Base-by-base conservation (phyloP, 1,139 yeast species). In the Pichia kudriavzevii region DNA sequence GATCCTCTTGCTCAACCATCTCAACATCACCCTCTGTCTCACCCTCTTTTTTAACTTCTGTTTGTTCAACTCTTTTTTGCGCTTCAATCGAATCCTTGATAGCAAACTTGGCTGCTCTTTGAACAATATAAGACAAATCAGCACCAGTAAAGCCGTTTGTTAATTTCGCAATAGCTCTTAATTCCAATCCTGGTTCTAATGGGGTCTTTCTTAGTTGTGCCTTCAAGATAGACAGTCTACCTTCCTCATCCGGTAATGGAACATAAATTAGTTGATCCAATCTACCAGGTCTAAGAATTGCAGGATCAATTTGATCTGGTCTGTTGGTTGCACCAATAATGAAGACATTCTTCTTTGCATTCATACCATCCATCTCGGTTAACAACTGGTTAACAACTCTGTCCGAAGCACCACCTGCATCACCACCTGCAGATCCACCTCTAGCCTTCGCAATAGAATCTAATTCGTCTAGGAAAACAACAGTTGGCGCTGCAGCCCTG, bases 331-430 rank as follows among this genome's bases (percentile, higher is more conserved):
- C 99, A 64, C 98, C 99, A 66, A 91, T 85, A 39, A 91, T 96
- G 56, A 93, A 91, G 31, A 91, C 98, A 56, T 91, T 91, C 78
- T 93, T 91, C 71, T 91, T 91, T 49, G 96, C 95, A 58, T 91
- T 91, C 97, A 93, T 88, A 75, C 99, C 99, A 63, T 91, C 98
- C 98, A 91, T 91, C 67, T 91, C 98, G 9, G 98, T 93, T 61
- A 91, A 76, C 57, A 91, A 76, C 68, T 91, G 98, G 67, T 91
- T 91, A 41, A 93, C 98, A 47, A 91, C 98, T 64, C 98, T 80
- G 66, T 91, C 98, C 31, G 94, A 79, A 12, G 97, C 98, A 47
- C 98, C 98, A 55, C 97, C 96, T 26, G 96, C 94, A 60, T 91
- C 97, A 27, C 96, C 95, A 40, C 96, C 95, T 39, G 64, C 61